Conservation (phyloP, 495 filamentous ascomycete species). For the Xylaria nigripes region DNA sequence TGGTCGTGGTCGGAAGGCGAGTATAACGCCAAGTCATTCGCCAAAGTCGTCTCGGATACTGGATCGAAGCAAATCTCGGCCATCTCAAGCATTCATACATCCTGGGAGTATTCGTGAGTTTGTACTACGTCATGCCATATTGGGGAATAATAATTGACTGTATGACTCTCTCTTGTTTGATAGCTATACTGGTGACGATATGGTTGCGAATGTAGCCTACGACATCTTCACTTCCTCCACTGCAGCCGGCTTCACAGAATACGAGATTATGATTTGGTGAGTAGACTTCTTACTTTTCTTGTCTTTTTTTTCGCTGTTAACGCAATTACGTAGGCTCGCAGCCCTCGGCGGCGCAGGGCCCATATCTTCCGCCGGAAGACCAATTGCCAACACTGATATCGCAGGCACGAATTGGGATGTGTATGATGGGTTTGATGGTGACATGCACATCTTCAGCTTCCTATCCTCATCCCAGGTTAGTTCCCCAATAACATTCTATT, state of each 20-base stretch:
- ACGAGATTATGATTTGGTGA: constrained; percentile 63
- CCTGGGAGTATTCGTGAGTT: constrained; percentile 47
- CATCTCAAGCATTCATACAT: constrained; percentile 44
- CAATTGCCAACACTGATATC: constrained; percentile 47
- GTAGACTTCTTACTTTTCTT: not conserved
- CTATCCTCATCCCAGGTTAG: constrained; percentile 36
- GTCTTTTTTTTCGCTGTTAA: not conserved
- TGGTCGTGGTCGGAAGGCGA: constrained; percentile 50
- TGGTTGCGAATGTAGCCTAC: constrained; percentile 58
- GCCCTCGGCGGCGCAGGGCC: constrained; percentile 54
- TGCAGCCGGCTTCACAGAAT: constrained; percentile 39
- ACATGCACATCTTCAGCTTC: constrained; percentile 53
- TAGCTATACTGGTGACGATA: constrained; percentile 46
- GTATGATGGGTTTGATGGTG: constrained; percentile 48
- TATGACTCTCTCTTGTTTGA: not conserved
- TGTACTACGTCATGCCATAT: not conserved
- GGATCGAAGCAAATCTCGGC: constrained; percentile 39
- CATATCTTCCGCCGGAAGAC: constrained; percentile 49
- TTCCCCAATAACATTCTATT: not conserved
- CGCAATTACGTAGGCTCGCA: constrained; percentile 33
- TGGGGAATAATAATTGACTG: not conserved
- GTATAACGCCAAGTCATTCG: constrained; percentile 51
- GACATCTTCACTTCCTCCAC: constrained; percentile 53
- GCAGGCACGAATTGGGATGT: constrained; percentile 45
- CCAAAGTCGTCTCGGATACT: constrained; percentile 44